A percentile compares a stretch with the other conserved stretches of the same genome.
Evolutionary conservation across 2,329 filamentous ascomycete genomes (phyloP).

Genomic region (Xylariaceae sp.): DNA sequence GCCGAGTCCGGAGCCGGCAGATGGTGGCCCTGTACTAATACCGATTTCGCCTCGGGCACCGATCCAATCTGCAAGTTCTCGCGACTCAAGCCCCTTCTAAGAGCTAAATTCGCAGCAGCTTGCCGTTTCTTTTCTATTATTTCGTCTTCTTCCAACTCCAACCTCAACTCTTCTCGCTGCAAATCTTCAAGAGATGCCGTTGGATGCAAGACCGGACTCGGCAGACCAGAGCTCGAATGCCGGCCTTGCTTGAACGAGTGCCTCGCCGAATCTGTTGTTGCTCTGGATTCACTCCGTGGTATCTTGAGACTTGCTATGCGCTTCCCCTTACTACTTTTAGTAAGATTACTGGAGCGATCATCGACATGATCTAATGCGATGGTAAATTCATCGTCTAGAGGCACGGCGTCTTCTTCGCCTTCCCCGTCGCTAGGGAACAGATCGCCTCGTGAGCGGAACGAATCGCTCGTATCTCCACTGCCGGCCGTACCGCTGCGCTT

Average conservation of each 20-base stretch:
- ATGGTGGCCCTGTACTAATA: slow-evolving; percentile 29
- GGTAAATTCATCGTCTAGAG: slow-evolving; percentile 86
- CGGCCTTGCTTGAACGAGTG: slow-evolving; percentile 25
- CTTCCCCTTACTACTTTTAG: slow-evolving; percentile 56
- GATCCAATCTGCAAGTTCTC: slow-evolving; percentile 35
- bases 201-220: slow-evolving; percentile 36
- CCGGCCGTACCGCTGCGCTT: slow-evolving; percentile 73
- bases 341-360: slow-evolving; percentile 64
- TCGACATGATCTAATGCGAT: slow-evolving; percentile 75
- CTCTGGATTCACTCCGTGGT: slow-evolving; percentile 53
- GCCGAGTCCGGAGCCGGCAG: slow-evolving; percentile 27
- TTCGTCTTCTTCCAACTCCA: slow-evolving; percentile 48
- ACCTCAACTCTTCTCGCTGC: slow-evolving; percentile 47
- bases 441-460: slow-evolving; percentile 80
- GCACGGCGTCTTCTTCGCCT: slow-evolving; percentile 89
- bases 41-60: slow-evolving; percentile 31
- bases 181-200: slow-evolving; percentile 48
- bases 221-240: slow-evolving; percentile 28
- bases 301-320: slow-evolving; percentile 38
- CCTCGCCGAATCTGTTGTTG: slow-evolving; percentile 46
- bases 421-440: slow-evolving; percentile 81
- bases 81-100: slow-evolving; percentile 42
- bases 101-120: slow-evolving; percentile 48
- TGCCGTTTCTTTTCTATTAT: slow-evolving; percentile 49
- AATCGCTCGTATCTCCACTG: slow-evolving; percentile 78